Base-by-base conservation (phyloP, 202 grass and related monocot species). In the Eragrostis tef region DNA sequence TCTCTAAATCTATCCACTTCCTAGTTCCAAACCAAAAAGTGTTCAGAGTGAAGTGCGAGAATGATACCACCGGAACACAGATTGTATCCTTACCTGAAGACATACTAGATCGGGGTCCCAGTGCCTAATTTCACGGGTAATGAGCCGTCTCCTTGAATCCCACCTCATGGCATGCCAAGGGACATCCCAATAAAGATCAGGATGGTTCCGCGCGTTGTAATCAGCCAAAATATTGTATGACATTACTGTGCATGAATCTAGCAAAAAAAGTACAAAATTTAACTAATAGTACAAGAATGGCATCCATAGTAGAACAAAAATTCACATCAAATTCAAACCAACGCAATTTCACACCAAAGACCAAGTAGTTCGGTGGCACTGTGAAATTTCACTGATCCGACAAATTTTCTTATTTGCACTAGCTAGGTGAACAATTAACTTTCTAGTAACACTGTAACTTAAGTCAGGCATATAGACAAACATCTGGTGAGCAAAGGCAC, bases 201-300 rank as follows among this genome's bases (percentile, higher is more conserved):
- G 76, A 74, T 97, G 89, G 17, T 89, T 87, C 53, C 26, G 61
- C 0, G 83, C 92, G 74, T 97, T 90, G 80, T 86, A 50, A 81
- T 94, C 87, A 46, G 89, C 94, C 89, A 97, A 86, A 29, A 97
- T 97, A 78, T 97, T 94, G 79, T 97, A 94, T 41, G 94, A 92
- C 85, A 94, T 89, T 83, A 97, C 85, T 56, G 89, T 83, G 52
- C 87, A 92, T 9, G 77, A 46, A 77, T 94, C 94, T 97, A 78
- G 12, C 31, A 62, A 81, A 84, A 72, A 79, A 31, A 31, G 76
- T 36, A 63, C 16, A 8, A 83, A 24, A 70, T 0, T 59, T 24
- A 82, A 36, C 0, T 77, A 73, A 54, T 0, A 0, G 14, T 26
- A 13, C 44, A 34, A 65, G 20, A 45, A 72, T 62, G 44, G 0